A percentile compares a stretch with the other conserved stretches of the same genome.
Conservation (phyloP, 331 rosid genomes). For the Malus hybrid region DNA sequence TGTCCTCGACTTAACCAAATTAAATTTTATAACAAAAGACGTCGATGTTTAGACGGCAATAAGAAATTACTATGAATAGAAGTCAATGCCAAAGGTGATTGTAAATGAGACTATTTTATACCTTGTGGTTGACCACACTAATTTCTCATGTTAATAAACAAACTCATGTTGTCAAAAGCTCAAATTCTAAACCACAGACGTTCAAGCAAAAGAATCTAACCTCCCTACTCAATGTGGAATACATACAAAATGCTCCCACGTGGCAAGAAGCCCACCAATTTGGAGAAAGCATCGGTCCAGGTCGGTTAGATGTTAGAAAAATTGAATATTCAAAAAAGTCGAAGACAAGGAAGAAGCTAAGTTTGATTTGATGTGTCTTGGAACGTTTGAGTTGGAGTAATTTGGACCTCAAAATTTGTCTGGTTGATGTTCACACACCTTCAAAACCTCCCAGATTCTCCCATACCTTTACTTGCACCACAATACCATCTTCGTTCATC, state of each 20-base stretch:
- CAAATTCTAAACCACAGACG: background rate
- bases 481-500: slow-evolving; percentile 13
- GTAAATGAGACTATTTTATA: background rate
- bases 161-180: background rate
- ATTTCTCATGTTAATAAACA: background rate
- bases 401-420: slow-evolving; percentile 46
- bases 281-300: slow-evolving; percentile 10
- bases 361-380: background rate
- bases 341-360: slow-evolving; percentile 3
- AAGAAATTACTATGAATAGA: no score
- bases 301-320: background rate
- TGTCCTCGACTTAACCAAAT: no score
- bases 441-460: slow-evolving; percentile 19
- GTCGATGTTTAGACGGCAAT: background rate
- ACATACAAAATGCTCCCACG: background rate
- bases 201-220: background rate
- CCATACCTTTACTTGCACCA: slow-evolving; percentile 18
- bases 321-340: background rate
- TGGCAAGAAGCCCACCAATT: slow-evolving; percentile 6
- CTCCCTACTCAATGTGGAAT: background rate
- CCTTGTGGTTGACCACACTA: background rate
- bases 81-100: no score
- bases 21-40: no score
- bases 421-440: slow-evolving; percentile 44
- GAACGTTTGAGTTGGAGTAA: slow-evolving; percentile 4